Base-by-base conservation (phyloP, 805 yeast genomes). In the Ogataea salicorniae region DNA sequence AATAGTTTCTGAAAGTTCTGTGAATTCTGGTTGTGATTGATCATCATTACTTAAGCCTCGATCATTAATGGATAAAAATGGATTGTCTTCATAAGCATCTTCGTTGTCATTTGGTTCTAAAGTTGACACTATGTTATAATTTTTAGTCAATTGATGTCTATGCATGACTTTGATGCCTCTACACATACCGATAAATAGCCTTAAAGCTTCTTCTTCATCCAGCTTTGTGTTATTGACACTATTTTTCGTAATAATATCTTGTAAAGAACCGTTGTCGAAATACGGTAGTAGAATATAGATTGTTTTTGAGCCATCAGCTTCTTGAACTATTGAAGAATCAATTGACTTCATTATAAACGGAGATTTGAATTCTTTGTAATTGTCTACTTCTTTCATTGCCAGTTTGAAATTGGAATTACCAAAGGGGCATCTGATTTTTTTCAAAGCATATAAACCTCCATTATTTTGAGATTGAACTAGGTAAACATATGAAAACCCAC, bases 401-500 rank as follows among this genome's bases (percentile, higher is more conserved):
- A 75, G 69, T 48, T 77, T 79, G 46, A 89, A 81, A 56, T 84
- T 83, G 59, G 82, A 87, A 41, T 85, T 76, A 1, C 96, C 96
- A 66, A 83, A 87, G 2, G 95, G 90, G 64, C 97, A 90, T 50
- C 91, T 72, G 46, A 89, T 87, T 69, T 87, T 86, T 70, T 91
- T 91, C 60, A 91, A 69, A 3, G 96, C 96, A 59, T 80, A 87
- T 38, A 64, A 62, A 35, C 75, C 76, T 34, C 74, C 69, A 53
- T 73, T 69, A 23, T 71, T 63, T n/a, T 42, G 45, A 39, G 72
- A 70, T 53, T 80, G 73, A 4, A 90, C 95, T 20, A 89, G 70
- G 60, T 91, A 91, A 8, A 88, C 96, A 56, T 85, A 89, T 0
- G 95, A 83, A 61, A 85, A 86, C 14, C 94, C 95, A 2, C 96